Percentiles rank a stretch among this genome's conserved stretches.
Conservation (phyloP, 2,329 filamentous ascomycete species). For the Phaeosphaeriaceae sp. region DNA sequence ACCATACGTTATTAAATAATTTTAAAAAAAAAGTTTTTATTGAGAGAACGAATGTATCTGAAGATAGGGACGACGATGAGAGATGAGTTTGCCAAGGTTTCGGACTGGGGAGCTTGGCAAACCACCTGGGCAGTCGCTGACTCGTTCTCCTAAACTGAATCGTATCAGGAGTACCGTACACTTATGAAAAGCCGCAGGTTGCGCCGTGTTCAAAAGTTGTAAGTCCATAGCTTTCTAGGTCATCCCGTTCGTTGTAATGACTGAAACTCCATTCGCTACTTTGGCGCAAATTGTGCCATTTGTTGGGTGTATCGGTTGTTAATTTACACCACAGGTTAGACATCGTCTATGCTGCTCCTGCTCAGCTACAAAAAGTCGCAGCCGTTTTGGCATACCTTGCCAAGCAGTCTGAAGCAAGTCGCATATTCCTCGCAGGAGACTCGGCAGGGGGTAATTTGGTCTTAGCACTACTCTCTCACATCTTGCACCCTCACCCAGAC, state of each 20-base stretch:
- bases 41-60: too few species aligned
- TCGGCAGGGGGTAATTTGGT: conserved; percentile 12
- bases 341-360: conserved; percentile 25
- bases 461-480: conserved; percentile 25
- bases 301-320: conserved; percentile 3
- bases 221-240: background rate
- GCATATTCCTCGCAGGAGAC: conserved; percentile 20
- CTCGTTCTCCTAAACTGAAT: too few species aligned
- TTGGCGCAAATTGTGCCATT: conserved; percentile 3
- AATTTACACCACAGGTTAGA: conserved; percentile 4
- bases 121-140: too few species aligned
- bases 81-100: too few species aligned
- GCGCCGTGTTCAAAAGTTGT: background rate
- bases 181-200: background rate
- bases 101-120: too few species aligned
- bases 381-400: conserved; percentile 24
- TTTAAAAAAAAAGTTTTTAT: too few species aligned
- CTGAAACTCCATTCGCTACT: background rate
- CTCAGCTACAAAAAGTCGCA: conserved; percentile 27
- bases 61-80: too few species aligned
- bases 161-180: too few species aligned
- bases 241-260: background rate
- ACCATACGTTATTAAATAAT: too few species aligned
- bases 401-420: conserved; percentile 7
- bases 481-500: conserved; percentile 31